A percentile compares a stretch with the other conserved stretches of the same genome.
Evolutionary conservation across 495 filamentous ascomycete genomes (phyloP).

Genomic region (Aspergillus egyptiacus): DNA sequence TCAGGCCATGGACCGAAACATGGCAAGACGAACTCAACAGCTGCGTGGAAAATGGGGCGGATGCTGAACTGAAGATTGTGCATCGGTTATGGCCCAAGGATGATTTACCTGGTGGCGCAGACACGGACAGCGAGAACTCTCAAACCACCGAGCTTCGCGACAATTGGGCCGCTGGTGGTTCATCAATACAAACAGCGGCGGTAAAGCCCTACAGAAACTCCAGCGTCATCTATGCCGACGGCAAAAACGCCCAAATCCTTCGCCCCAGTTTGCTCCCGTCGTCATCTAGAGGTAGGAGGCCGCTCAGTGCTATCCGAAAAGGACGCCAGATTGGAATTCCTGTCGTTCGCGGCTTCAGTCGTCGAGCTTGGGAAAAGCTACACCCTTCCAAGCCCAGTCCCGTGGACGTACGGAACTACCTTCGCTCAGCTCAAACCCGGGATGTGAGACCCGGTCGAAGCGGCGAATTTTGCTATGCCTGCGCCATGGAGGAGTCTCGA

Average conservation of each 20-base stretch:
- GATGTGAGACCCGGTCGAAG: constrained; percentile 21
- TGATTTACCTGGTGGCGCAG: constrained; percentile 22
- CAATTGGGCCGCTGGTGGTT: constrained; percentile 41
- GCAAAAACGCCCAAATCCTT: constrained; percentile 67
- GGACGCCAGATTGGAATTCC: constrained; percentile 75
- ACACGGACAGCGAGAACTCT: neutral
- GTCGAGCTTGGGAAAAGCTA: constrained; percentile 65
- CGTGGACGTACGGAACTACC: constrained; percentile 44
- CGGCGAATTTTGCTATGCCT: constrained; percentile 43
- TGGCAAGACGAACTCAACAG: constrained; percentile 91
- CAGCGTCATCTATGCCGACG: constrained; percentile 78
- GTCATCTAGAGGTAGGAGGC: constrained; percentile 67
- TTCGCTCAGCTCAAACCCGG: constrained; percentile 34
- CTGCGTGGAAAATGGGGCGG: constrained; percentile 81
- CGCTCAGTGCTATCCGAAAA: constrained; percentile 78
- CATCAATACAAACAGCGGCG: constrained; percentile 23
- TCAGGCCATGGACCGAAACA: constrained; percentile 85
- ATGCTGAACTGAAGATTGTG: constrained; percentile 84
- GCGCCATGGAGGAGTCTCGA: constrained; percentile 54
- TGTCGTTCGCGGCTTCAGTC: constrained; percentile 82
- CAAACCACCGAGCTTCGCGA: constrained; percentile 21
- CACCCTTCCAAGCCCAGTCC: constrained; percentile 55
- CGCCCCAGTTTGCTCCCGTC: constrained; percentile 76
- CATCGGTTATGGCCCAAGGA: constrained; percentile 71
- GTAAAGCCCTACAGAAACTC: constrained; percentile 55